A percentile compares a stretch with the other conserved stretches of the same genome.
Conservation (phyloP, 202 grass and related monocot species). For the Cymbopogon flexuosus region DNA sequence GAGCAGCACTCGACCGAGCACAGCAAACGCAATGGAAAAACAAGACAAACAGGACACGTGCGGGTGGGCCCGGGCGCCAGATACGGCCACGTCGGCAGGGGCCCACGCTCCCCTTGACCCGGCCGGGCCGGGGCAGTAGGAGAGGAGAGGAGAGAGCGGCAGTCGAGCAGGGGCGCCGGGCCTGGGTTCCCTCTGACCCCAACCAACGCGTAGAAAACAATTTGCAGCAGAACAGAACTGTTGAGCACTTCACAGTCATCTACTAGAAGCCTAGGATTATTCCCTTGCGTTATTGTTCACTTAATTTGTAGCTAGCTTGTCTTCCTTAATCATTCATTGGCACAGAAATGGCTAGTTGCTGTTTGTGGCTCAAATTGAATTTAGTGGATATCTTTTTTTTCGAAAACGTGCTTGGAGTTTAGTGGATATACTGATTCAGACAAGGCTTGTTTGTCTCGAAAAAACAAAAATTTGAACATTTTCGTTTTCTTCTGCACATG, state of each 20-base stretch:
- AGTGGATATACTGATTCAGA: not conserved
- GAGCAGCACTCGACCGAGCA: no score
- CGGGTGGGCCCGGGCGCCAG: slow-evolving; percentile 6
- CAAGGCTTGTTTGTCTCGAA: not conserved
- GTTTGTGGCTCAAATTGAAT: not conserved
- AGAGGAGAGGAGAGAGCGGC: slow-evolving; percentile 5
- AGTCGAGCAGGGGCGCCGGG: slow-evolving; percentile 45
- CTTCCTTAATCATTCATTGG: slow-evolving; percentile 13
- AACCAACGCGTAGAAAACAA: slow-evolving; percentile 42
- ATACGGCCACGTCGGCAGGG: slow-evolving; percentile 43
- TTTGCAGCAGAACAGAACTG: not conserved
- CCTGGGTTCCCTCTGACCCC: slow-evolving; percentile 58
- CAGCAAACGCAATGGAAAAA: not conserved
- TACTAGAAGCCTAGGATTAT: not conserved
- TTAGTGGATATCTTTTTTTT: not conserved
- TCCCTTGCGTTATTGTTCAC: not conserved
- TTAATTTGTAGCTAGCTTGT: slow-evolving; percentile 18
- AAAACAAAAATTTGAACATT: not conserved
- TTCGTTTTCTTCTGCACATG: not conserved
- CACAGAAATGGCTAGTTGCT: not conserved
- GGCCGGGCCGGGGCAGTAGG: not conserved
- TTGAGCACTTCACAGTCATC: not conserved
- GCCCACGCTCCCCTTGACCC: slow-evolving; percentile 58
- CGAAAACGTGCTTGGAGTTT: not conserved
- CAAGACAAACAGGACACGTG: slow-evolving; percentile 27